These are phyloP conservation scores for Neurospora sp. DNA, from an alignment of 495 filamentous ascomycete species.

Conservation along the genomic window DNA sequence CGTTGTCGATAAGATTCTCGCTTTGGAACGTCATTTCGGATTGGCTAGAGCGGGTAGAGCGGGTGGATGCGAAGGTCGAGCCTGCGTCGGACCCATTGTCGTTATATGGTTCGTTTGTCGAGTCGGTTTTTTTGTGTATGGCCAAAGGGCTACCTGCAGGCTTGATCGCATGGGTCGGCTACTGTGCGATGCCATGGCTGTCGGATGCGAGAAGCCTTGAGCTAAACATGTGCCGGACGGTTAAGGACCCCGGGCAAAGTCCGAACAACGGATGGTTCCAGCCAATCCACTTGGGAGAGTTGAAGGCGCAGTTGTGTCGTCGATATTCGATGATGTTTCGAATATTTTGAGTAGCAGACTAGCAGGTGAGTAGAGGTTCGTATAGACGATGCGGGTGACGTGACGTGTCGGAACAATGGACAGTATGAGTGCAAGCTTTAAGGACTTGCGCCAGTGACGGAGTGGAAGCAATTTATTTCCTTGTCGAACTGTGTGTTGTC, in stretches of 20 bases:
- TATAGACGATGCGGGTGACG: neutral
- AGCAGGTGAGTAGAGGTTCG: neutral
- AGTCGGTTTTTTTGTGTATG: conserved; percentile 50
- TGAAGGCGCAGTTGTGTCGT: neutral
- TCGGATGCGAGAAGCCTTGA: conserved; percentile 4
- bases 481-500: neutral
- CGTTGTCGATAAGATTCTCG: neutral
- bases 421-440: no score
- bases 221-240: conserved; percentile 29
- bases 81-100: conserved; percentile 30
- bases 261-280: neutral
- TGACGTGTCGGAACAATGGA: no score
- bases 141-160: conserved; percentile 66
- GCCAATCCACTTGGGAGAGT: no score
- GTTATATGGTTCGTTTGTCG: conserved; percentile 1
- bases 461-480: neutral
- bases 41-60: conserved; percentile 32
- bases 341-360: neutral
- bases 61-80: conserved; percentile 28
- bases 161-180: conserved; percentile 43
- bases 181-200: conserved; percentile 43
- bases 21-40: conserved; percentile 63
- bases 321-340: neutral
- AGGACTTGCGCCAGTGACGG: no score
- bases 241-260: neutral